Evolutionary conservation across 202 grass and related monocot species (phyloP).

Genomic region (Elaeis oleifera): DNA sequence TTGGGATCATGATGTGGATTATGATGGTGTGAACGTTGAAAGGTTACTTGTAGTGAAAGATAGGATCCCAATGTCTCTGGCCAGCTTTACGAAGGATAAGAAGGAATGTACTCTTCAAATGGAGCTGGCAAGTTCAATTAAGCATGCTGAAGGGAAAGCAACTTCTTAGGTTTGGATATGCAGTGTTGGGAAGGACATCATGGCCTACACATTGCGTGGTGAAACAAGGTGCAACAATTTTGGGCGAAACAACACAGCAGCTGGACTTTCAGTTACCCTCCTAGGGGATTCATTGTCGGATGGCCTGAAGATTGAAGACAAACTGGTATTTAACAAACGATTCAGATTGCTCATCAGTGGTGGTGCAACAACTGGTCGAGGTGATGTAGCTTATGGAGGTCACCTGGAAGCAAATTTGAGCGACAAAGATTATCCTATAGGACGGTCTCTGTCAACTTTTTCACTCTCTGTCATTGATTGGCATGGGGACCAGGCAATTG

Average conservation of each 20-base stretch:
- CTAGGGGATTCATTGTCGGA: constrained; percentile 69
- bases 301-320: constrained; percentile 90
- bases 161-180: constrained; percentile 65
- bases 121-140: constrained; percentile 79
- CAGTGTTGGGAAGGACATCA: constrained; percentile 72
- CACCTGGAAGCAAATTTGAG: constrained; percentile 68
- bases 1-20: constrained; percentile 97
- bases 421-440: constrained; percentile 87
- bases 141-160: constrained; percentile 59
- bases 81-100: constrained; percentile 94
- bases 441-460: constrained; percentile 54
- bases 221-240: constrained; percentile 82
- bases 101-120: constrained; percentile 79
- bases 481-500: constrained; percentile 70
- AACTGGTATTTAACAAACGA: constrained; percentile 56
- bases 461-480: constrained; percentile 73
- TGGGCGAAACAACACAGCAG: constrained; percentile 54
- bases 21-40: constrained; percentile 82
- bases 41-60: constrained; percentile 70
- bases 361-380: constrained; percentile 59
- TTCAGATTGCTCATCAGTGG: constrained; percentile 57
- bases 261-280: constrained; percentile 68
- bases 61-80: constrained; percentile 65
- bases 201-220: constrained; percentile 72
- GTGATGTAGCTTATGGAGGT: constrained; percentile 65